A percentile compares a stretch with the other conserved stretches of the same genome.
phyloP scores from a whole-genome alignment of 1,284 basidiomycete genomes.

The Rhodotorula sp. region DNA sequence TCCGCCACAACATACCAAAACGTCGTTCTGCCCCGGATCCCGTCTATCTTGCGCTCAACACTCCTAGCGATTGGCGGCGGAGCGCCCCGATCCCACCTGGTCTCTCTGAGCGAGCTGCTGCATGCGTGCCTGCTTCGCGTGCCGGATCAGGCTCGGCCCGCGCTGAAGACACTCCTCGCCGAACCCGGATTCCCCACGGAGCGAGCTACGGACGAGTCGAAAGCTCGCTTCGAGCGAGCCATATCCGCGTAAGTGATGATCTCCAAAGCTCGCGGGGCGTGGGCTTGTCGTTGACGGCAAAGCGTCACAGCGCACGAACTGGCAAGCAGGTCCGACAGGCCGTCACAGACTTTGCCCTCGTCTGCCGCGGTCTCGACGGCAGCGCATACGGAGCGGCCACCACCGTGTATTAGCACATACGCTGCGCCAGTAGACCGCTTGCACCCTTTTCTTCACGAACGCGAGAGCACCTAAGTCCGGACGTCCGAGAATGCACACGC shows the following conservation, averaged over 20 bases:
- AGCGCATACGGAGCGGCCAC: constrained; percentile 38
- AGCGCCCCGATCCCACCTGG: constrained; percentile 42
- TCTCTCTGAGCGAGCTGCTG: constrained; percentile 42
- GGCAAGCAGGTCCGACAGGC: constrained; percentile 38
- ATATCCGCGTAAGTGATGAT: constrained; percentile 24
- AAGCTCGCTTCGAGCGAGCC: constrained; percentile 35
- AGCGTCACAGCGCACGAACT: constrained; percentile 28
- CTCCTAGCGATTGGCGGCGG: constrained; percentile 35
- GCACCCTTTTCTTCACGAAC: too few species aligned
- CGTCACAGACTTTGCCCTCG: constrained; percentile 42
- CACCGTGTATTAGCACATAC: too few species aligned
- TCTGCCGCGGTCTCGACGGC: constrained; percentile 42
- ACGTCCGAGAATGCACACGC: neutral
- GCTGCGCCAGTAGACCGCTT: neutral
- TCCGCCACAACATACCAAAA: constrained; percentile 24
- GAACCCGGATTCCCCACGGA: constrained; percentile 30
- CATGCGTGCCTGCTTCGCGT: constrained; percentile 43
- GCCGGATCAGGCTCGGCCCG: constrained; percentile 33
- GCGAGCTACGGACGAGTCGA: constrained; percentile 30
- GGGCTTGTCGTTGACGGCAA: too few species aligned
- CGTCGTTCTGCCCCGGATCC: constrained; percentile 21
- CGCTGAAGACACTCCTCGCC: constrained; percentile 34
- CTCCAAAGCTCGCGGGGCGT: neutral
- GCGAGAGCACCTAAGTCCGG: neutral
- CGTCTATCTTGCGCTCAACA: constrained; percentile 28